These are phyloP conservation scores for Phytophthora kernoviae DNA, from an alignment of 352 stramenopile genomes.

Conservation along the genomic window DNA sequence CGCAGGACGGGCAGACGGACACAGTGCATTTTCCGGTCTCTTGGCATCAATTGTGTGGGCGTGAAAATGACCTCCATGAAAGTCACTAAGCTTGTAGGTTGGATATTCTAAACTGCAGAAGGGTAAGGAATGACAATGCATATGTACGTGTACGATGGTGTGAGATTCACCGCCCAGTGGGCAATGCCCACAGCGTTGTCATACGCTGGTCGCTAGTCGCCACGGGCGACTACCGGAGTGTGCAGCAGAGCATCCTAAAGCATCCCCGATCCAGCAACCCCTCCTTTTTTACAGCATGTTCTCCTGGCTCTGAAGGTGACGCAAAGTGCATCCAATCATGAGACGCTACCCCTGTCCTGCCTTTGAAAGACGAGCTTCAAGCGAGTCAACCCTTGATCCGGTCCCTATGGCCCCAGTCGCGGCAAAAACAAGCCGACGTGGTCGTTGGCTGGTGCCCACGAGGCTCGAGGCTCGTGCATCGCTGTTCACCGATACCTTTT, in stretches of 20 bases:
- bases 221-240: background rate
- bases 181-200: slow-evolving; percentile 1
- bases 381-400: slow-evolving; percentile 7
- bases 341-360: slow-evolving; percentile 6
- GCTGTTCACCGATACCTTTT: slow-evolving; percentile 1
- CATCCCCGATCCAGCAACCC: background rate
- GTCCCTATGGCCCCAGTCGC: slow-evolving; percentile 2
- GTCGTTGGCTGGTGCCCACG: slow-evolving; percentile 22
- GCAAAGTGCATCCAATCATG: slow-evolving; percentile 12
- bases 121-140: background rate
- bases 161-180: background rate
- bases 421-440: slow-evolving; percentile 24
- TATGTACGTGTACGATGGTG: background rate
- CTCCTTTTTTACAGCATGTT: slow-evolving; percentile 3
- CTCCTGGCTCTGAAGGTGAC: background rate
- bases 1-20: too few species aligned
- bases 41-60: too few species aligned
- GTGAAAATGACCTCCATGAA: too few species aligned
- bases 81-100: too few species aligned
- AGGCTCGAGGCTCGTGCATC: slow-evolving; percentile 1
- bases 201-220: background rate
- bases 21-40: too few species aligned
- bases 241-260: background rate
- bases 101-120: too few species aligned
- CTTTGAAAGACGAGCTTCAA: slow-evolving; percentile 22